These are phyloP conservation scores for Sclerotinia glacialis DNA, from an alignment of 2,329 filamentous ascomycete species.

Conservation along the genomic window DNA sequence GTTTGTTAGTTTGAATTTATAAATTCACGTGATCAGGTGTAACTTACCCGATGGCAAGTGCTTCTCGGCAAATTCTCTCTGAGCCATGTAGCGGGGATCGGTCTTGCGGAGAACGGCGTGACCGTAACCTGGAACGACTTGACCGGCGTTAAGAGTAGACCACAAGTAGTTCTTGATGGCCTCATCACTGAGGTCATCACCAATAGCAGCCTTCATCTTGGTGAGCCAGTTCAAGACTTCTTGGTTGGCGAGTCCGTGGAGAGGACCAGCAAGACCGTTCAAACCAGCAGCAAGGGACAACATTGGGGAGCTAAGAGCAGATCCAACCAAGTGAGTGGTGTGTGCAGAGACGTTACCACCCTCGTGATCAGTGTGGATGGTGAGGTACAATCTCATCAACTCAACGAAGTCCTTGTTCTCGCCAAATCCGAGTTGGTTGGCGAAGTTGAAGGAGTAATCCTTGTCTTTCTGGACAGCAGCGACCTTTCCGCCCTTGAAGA, in stretches of 20 bases:
- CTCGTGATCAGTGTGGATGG: slow-evolving; percentile 99
- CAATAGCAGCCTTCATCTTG: slow-evolving; percentile 95
- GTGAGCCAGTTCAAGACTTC: slow-evolving; percentile 99
- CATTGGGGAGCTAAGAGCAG: slow-evolving; percentile 94
- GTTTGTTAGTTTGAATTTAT: slow-evolving; percentile 41
- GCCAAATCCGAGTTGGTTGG: slow-evolving; percentile 97
- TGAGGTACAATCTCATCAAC: slow-evolving; percentile 97
- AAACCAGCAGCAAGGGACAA: slow-evolving; percentile 94
- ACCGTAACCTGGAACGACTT: slow-evolving; percentile 96
- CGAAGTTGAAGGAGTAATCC: slow-evolving; percentile 99
- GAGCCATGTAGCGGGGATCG: slow-evolving; percentile 96
- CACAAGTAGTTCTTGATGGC: slow-evolving; percentile 98
- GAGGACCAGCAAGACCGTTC: slow-evolving; percentile 95
- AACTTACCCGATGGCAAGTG: slow-evolving; percentile 13
- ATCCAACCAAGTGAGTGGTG: slow-evolving; percentile 97
- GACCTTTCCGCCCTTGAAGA: slow-evolving; percentile 99
- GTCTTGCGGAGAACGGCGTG: slow-evolving; percentile 99
- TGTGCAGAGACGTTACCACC: slow-evolving; percentile 98
- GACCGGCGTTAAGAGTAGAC: slow-evolving; percentile 91
- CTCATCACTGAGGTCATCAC: slow-evolving; percentile 93
- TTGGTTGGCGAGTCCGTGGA: slow-evolving; percentile 99
- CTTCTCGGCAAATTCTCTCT: slow-evolving; percentile 80
- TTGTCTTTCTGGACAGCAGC: slow-evolving; percentile 95
- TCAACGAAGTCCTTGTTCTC: slow-evolving; percentile 96
- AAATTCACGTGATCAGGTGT: not conserved